Percentiles rank a stretch among this genome's conserved stretches.
Evolutionary conservation across 257 asterid genomes (phyloP).

Genomic region (Paraleonurus japonicus): DNA sequence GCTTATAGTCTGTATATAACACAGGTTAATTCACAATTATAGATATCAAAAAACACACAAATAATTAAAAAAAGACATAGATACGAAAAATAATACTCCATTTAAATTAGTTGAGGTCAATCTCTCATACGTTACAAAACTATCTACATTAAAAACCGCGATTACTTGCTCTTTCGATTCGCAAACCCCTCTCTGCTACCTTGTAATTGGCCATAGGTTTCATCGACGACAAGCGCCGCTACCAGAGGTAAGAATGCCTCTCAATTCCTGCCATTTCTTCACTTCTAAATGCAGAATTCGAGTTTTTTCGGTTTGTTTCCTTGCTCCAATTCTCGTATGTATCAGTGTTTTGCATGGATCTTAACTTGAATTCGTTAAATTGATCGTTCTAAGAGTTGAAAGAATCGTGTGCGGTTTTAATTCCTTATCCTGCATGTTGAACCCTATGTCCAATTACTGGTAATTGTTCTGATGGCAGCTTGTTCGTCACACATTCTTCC

Average conservation of each 20-base stretch:
- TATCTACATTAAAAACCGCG: not conserved
- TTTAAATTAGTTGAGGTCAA: no score
- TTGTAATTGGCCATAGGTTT: not conserved
- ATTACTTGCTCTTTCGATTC: not conserved
- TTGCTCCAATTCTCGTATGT: not conserved
- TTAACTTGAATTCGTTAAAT: conserved; percentile 1
- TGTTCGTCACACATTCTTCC: not conserved
- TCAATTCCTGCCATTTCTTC: not conserved
- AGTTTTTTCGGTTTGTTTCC: not conserved
- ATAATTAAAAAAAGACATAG: no score
- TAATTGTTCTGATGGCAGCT: conserved; percentile 1
- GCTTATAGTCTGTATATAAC: no score
- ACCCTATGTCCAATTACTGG: not conserved
- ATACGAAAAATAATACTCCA: no score
- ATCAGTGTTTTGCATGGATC: conserved; percentile 1
- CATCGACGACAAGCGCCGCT: not conserved
- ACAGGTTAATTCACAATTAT: no score
- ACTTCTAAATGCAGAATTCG: conserved; percentile 5
- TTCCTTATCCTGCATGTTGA: not conserved
- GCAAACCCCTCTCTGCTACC: not conserved
- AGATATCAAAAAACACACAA: no score
- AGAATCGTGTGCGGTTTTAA: not conserved
- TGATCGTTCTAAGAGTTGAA: conserved; percentile 11
- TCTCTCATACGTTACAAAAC: not conserved
- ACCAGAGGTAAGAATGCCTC: conserved; percentile 11